Base-by-base conservation (phyloP, 169 alveolate species). In the Cyclospora cayetanensis region DNA sequence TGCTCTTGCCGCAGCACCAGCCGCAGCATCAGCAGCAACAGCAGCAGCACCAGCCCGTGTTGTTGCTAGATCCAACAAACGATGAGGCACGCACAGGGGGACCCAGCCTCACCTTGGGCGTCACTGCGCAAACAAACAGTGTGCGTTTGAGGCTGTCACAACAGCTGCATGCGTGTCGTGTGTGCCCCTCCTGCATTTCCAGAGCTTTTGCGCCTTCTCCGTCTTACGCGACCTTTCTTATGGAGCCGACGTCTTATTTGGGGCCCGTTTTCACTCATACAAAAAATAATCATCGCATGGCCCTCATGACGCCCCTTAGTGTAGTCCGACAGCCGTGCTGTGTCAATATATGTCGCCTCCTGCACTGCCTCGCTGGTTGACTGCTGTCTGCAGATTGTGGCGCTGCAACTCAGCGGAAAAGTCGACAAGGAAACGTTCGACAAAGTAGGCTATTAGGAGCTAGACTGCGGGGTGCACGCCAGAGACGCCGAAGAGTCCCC, bases 11-110 rank as follows among this genome's bases (percentile, higher is more conserved):
- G 37, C 74, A 60, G 74, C 74, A 60, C 7, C 20, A 15, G 11
- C 60, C 60, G 60, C 60, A 46, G 60, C 74, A 60, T 29, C 63
- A 18, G 63, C 74, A 60, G 74, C 74, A 60, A 25, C 74, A 60
- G 74, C 63, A 18, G 63, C 74, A 60, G 74, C 74, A 60, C 18
- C 37, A 60, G 74, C 74, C 74, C 18, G 39, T 18, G 2, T 27
- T 60, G 31, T 25, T 60, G 31, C 15, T 60, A 22, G 74, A 60
- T n/a, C 74, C 74, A 3, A 60, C 74, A 20, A 60, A 25, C 31
- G 74, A 60, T 60, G 74, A 60, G 74, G 31, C 74, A 35, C n/a
- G 74, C 15, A 60, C 37, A 22, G 74, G 74, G 27, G 74, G 74
- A 20, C 74, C 74, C n/a, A 22, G 74, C 74, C 31, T 60, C 9